A percentile compares a stretch with the other conserved stretches of the same genome.
These are phyloP conservation scores for Cardamine chenopodiifolia DNA, from an alignment of 345 rosid species.

Conservation along the genomic window DNA sequence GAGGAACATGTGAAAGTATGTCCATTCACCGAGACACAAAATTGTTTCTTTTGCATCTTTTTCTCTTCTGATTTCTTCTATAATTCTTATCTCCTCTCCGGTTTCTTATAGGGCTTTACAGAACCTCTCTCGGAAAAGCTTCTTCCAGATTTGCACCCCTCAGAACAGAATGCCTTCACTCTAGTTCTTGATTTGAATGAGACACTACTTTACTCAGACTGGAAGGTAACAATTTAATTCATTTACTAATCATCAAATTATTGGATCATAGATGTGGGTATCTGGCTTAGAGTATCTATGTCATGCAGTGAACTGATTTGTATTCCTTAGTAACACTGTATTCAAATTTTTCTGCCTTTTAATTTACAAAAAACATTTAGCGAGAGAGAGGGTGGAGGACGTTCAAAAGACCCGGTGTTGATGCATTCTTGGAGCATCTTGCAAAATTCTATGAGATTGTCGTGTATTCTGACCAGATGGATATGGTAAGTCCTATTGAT, in stretches of 20 bases:
- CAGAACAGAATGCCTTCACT: slow-evolving; percentile 83
- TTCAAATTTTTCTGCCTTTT: slow-evolving; percentile 6
- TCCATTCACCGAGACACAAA: neutral
- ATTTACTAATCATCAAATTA: neutral
- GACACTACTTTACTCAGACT: slow-evolving; percentile 86
- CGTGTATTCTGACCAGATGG: slow-evolving; percentile 80
- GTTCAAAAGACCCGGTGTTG: slow-evolving; percentile 97
- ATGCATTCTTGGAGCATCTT: slow-evolving; percentile 93
- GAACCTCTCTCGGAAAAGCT: slow-evolving; percentile 97
- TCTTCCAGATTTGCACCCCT: slow-evolving; percentile 94
- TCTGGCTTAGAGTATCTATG: neutral
- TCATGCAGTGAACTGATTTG: neutral
- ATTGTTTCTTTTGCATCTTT: neutral
- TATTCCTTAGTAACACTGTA: neutral
- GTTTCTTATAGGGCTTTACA: slow-evolving; percentile 63
- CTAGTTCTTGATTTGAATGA: slow-evolving; percentile 95
- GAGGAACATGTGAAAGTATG: slow-evolving; percentile 85
- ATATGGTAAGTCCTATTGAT: slow-evolving; percentile 56
- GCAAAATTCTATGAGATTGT: slow-evolving; percentile 80
- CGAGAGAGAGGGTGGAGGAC: slow-evolving; percentile 99
- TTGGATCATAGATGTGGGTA: neutral
- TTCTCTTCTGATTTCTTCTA: slow-evolving; percentile 6
- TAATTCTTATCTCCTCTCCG: neutral
- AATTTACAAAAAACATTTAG: slow-evolving; percentile 43
- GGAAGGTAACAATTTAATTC: slow-evolving; percentile 66